Conservation (phyloP, 352 stramenopile genomes). For the Aphanomyces astaci region DNA sequence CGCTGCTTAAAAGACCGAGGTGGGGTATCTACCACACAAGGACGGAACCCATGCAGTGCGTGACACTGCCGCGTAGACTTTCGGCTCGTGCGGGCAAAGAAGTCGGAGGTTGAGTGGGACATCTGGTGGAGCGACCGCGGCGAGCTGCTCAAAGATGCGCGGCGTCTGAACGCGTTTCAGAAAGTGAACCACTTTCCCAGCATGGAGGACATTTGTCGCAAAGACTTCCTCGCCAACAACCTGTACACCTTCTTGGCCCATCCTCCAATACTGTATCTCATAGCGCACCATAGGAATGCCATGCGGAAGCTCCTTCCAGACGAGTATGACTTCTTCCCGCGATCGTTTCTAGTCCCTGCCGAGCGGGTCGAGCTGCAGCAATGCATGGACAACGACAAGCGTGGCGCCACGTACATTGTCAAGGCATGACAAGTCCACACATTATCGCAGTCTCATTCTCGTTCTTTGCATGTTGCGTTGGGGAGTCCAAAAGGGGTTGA, state of each 20-base stretch:
- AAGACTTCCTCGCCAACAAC: slow-evolving; percentile 46
- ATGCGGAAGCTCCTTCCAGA: slow-evolving; percentile 34
- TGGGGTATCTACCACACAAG: neutral
- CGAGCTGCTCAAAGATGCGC: slow-evolving; percentile 35
- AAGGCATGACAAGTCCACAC: no score
- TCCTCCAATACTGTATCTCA: no score
- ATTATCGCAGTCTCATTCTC: no score
- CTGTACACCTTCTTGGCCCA: slow-evolving; percentile 33
- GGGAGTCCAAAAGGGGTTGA: no score
- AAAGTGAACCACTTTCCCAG: slow-evolving; percentile 50
- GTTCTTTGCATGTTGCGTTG: no score
- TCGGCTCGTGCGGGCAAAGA: slow-evolving; percentile 33
- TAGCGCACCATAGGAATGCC: slow-evolving; percentile 37
- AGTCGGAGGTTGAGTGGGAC: slow-evolving; percentile 33
- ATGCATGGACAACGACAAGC: slow-evolving; percentile 31
- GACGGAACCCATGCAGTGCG: neutral
- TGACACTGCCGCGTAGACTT: slow-evolving; percentile 24
- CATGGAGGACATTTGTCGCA: slow-evolving; percentile 51
- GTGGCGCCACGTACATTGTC: slow-evolving; percentile 38
- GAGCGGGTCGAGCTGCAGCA: slow-evolving; percentile 33
- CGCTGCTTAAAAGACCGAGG: slow-evolving; percentile 35
- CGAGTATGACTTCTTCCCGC: slow-evolving; percentile 38
- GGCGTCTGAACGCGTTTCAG: slow-evolving; percentile 37
- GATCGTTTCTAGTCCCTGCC: slow-evolving; percentile 34
- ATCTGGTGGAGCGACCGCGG: slow-evolving; percentile 47